These are phyloP conservation scores for Tillandsia leiboldiana DNA, from an alignment of 176 grass and related monocot species.

Conservation along the genomic window DNA sequence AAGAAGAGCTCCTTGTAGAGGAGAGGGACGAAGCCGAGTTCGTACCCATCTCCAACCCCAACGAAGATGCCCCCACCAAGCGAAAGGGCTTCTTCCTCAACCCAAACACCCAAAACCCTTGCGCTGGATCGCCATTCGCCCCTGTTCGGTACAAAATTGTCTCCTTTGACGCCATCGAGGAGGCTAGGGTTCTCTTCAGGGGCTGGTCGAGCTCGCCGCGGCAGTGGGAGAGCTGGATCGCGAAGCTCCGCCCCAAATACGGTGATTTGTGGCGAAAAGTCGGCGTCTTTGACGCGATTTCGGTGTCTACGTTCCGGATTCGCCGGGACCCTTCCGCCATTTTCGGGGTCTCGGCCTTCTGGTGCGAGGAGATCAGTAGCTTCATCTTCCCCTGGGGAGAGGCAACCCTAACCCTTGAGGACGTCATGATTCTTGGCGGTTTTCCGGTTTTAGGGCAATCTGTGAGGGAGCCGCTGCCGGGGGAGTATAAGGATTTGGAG, in stretches of 20 bases:
- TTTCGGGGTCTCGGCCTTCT: constrained; percentile 53
- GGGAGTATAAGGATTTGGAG: constrained; percentile 45
- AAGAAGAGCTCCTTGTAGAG: too few relatives aligned
- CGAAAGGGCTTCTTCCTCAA: constrained; percentile 35
- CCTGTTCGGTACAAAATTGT: constrained; percentile 18
- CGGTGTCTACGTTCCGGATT: constrained; percentile 51
- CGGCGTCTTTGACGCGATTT: constrained; percentile 58
- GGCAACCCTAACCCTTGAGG: constrained; percentile 67
- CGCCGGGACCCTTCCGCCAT: constrained; percentile 39
- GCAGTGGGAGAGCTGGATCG: constrained; percentile 69
- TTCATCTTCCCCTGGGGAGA: constrained; percentile 91
- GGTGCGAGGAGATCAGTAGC: constrained; percentile 45
- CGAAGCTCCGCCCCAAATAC: constrained; percentile 58
- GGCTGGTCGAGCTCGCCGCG: constrained; percentile 63
- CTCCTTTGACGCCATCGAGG: constrained; percentile 24
- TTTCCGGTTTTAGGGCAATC: constrained; percentile 43
- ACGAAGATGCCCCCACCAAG: background rate
- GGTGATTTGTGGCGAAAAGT: constrained; percentile 42
- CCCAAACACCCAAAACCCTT: constrained; percentile 7
- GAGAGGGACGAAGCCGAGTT: too few relatives aligned
- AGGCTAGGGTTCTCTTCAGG: constrained; percentile 56
- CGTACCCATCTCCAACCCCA: too few relatives aligned
- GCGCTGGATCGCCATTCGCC: background rate
- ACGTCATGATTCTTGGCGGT: constrained; percentile 50
- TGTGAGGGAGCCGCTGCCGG: constrained; percentile 31